Evolutionary conservation across 768 basidiomycete genomes (phyloP).

Genomic region (Termitomyces sp.): DNA sequence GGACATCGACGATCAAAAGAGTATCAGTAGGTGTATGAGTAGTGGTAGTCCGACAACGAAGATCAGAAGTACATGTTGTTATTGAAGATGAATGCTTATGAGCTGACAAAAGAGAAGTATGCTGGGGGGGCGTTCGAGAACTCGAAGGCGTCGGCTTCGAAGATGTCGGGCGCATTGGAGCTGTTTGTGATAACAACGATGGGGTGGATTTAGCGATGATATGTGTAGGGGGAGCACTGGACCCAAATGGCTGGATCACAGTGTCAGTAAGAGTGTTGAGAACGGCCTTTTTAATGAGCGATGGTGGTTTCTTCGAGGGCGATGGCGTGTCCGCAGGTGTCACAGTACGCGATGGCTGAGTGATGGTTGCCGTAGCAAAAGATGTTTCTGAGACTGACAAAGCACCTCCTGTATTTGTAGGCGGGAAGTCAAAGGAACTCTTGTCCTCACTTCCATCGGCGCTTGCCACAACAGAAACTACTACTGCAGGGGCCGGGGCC

Average conservation of each 20-base stretch:
- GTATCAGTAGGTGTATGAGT: constrained; percentile 12
- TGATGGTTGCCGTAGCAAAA: constrained; percentile 33
- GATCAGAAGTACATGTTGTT: constrained; percentile 22
- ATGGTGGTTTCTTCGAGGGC: constrained; percentile 16
- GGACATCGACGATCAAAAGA: constrained; percentile 2
- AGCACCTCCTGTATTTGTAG: constrained; percentile 20
- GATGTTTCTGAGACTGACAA: constrained; percentile 29
- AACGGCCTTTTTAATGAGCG: constrained; percentile 20
- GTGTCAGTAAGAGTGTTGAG: constrained; percentile 16
- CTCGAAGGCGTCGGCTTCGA: constrained; percentile 19
- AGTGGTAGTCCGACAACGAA: neutral
- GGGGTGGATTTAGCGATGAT: constrained; percentile 26
- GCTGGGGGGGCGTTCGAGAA: constrained; percentile 32
- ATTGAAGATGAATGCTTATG: constrained; percentile 30
- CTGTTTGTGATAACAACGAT: constrained; percentile 63
- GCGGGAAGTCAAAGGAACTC: constrained; percentile 27
- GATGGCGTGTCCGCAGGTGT: constrained; percentile 20
- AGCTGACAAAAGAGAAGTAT: constrained; percentile 34
- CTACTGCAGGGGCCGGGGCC: constrained; percentile 47
- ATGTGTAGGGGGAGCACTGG: constrained; percentile 4
- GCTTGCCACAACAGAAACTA: constrained; percentile 43
- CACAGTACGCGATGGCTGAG: constrained; percentile 33
- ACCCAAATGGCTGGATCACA: constrained; percentile 10
- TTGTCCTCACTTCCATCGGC: constrained; percentile 34
- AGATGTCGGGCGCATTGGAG: constrained; percentile 34